phyloP scores from a whole-genome alignment of 2,329 filamentous ascomycete species.

The Hypoxylon sp. region DNA sequence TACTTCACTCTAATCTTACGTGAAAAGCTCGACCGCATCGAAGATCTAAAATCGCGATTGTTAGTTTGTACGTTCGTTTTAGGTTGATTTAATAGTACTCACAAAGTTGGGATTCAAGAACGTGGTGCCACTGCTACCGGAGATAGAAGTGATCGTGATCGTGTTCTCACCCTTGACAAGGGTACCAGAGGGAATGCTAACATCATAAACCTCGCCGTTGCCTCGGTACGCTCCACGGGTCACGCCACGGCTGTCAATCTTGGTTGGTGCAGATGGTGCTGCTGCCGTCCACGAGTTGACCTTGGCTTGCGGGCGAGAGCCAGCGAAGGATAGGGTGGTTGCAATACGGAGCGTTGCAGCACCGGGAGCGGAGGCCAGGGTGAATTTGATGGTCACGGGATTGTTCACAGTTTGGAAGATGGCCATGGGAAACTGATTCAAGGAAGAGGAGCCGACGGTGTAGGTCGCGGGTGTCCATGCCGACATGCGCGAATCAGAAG shows the following conservation, averaged over 20 bases:
- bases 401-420: slow-evolving; percentile 68
- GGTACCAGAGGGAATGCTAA: slow-evolving; percentile 65
- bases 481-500: slow-evolving; percentile 69
- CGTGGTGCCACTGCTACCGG: slow-evolving; percentile 63
- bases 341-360: slow-evolving; percentile 69
- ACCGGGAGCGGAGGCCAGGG: slow-evolving; percentile 58
- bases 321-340: slow-evolving; percentile 69
- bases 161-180: slow-evolving; percentile 69
- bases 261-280: slow-evolving; percentile 62
- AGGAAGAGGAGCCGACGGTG: slow-evolving; percentile 63
- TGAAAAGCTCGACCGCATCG: slow-evolving; percentile 49
- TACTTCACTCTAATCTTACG: not conserved
- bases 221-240: slow-evolving; percentile 73
- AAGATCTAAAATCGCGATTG: slow-evolving; percentile 39
- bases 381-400: slow-evolving; percentile 68
- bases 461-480: slow-evolving; percentile 68
- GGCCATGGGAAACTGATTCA: slow-evolving; percentile 70
- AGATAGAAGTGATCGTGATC: slow-evolving; percentile 67
- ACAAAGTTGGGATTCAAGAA: slow-evolving; percentile 68
- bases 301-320: slow-evolving; percentile 64
- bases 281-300: slow-evolving; percentile 63
- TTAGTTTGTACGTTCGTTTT: slow-evolving; percentile 5
- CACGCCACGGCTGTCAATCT: slow-evolving; percentile 71
- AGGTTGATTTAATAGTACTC: slow-evolving; percentile 35
- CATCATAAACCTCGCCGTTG: slow-evolving; percentile 69